phyloP scores from a whole-genome alignment of 768 basidiomycete species.

The Asterophora parasitica region DNA sequence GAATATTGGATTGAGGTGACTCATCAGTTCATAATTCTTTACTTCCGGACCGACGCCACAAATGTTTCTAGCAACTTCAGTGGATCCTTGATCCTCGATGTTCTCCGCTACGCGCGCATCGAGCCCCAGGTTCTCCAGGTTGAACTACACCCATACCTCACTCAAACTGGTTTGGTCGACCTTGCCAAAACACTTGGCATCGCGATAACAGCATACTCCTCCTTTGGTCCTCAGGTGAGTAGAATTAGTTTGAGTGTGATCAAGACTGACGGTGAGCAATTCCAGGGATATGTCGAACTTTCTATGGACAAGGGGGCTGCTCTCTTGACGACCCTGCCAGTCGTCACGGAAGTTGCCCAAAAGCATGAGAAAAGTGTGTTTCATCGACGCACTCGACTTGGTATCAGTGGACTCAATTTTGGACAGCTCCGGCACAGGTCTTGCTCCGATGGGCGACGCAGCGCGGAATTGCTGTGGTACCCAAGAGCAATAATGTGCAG shows the following conservation, averaged over 20 bases:
- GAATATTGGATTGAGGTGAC: conserved; percentile 75
- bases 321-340: conserved; percentile 50
- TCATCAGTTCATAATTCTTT: conserved; percentile 1
- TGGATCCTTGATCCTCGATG: conserved; percentile 67
- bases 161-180: conserved; percentile 51
- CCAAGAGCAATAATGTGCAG: conserved; percentile 52
- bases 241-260: no score
- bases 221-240: conserved; percentile 34
- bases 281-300: conserved; percentile 58
- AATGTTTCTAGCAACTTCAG: conserved; percentile 57
- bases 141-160: conserved; percentile 68
- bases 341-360: conserved; percentile 39
- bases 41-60: not conserved
- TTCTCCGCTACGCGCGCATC: conserved; percentile 74
- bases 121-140: conserved; percentile 68
- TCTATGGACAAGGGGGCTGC: conserved; percentile 46
- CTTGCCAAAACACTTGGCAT: conserved; percentile 56
- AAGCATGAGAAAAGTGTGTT: conserved; percentile 50
- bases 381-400: not conserved
- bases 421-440: conserved; percentile 59
- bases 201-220: conserved; percentile 61
- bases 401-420: not conserved
- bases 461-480: conserved; percentile 68
- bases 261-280: no score
- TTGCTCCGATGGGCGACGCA: conserved; percentile 79